Conservation (phyloP, 192 early-diverging fungal genomes). For the Umbelopsis ramanniana region DNA sequence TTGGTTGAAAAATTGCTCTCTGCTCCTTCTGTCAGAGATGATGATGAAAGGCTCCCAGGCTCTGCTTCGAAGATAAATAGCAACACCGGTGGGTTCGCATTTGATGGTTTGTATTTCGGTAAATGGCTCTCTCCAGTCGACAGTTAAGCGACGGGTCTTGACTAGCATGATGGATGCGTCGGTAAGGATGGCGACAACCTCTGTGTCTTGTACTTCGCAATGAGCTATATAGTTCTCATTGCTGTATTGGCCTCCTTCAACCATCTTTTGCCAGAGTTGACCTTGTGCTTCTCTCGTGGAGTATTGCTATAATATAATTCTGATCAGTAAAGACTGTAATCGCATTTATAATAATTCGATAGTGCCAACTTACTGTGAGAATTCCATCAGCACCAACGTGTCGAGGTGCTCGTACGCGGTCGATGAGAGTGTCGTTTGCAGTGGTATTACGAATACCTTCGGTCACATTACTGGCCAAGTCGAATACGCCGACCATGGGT, state of each 20-base stretch:
- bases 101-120: conserved; percentile 72
- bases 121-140: conserved; percentile 88
- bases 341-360: conserved; percentile 5
- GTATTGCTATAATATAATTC: conserved; percentile 54
- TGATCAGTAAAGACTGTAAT: not conserved
- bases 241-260: conserved; percentile 78
- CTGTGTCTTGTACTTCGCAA: conserved; percentile 78
- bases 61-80: conserved; percentile 64
- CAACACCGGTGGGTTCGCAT: conserved; percentile 72
- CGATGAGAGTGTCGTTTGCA: conserved; percentile 81
- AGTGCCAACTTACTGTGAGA: conserved; percentile 55
- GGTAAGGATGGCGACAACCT: conserved; percentile 86
- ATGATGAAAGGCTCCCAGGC: conserved; percentile 72
- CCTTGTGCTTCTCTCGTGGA: conserved; percentile 80
- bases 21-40: conserved; percentile 64
- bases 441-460: conserved; percentile 95
- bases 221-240: conserved; percentile 88
- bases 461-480: conserved; percentile 91
- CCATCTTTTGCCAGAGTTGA: conserved; percentile 81
- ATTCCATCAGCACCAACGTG: conserved; percentile 86
- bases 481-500: conserved; percentile 94
- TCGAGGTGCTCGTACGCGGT: conserved; percentile 85
- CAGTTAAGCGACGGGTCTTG: conserved; percentile 65
- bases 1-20: conserved; percentile 71
- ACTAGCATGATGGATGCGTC: conserved; percentile 78